A percentile compares a stretch with the other conserved stretches of the same genome.
Conservation (phyloP, 2,329 filamentous ascomycete species). For the Talaromyces rugulosus region DNA sequence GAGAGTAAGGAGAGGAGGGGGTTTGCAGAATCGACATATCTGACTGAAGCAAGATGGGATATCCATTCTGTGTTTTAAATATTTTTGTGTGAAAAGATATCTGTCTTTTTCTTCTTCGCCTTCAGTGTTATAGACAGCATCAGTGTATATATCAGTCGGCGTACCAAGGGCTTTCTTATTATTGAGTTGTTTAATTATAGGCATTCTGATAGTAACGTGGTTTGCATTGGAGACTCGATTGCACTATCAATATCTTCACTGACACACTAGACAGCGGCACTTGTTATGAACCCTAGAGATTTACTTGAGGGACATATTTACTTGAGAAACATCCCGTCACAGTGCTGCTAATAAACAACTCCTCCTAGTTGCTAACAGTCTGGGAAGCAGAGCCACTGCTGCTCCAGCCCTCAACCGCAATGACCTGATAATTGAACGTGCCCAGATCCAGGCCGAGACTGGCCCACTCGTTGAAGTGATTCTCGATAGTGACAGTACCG, state of each 20-base stretch:
- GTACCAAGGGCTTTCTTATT: not conserved
- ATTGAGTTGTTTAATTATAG: not conserved
- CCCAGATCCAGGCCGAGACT: conserved; percentile 29
- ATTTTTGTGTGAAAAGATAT: not conserved
- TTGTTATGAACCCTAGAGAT: not conserved
- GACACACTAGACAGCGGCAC: not conserved
- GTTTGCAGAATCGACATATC: not conserved
- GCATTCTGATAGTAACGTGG: not conserved
- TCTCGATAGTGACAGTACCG: conserved; percentile 32
- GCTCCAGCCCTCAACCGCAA: conserved; percentile 34
- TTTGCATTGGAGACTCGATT: not conserved
- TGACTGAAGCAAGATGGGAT: not conserved
- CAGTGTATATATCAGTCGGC: not conserved
- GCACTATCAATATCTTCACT: not conserved
- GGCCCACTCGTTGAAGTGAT: conserved; percentile 37
- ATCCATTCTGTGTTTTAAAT: not conserved
- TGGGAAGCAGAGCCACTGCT: conserved; percentile 7
- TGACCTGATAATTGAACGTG: conserved; percentile 37
- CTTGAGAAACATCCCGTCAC: not conserved
- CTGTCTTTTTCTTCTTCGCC: not conserved
- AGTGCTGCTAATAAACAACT: not conserved
- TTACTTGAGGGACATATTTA: not conserved
- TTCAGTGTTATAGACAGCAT: not conserved
- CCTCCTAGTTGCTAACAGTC: conserved; percentile 4
- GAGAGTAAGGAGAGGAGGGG: not conserved